A percentile compares a stretch with the other conserved stretches of the same genome.
These are phyloP conservation scores for Bonnemaisonia californica DNA, from an alignment of 31 red algal genomes.

Conservation along the genomic window DNA sequence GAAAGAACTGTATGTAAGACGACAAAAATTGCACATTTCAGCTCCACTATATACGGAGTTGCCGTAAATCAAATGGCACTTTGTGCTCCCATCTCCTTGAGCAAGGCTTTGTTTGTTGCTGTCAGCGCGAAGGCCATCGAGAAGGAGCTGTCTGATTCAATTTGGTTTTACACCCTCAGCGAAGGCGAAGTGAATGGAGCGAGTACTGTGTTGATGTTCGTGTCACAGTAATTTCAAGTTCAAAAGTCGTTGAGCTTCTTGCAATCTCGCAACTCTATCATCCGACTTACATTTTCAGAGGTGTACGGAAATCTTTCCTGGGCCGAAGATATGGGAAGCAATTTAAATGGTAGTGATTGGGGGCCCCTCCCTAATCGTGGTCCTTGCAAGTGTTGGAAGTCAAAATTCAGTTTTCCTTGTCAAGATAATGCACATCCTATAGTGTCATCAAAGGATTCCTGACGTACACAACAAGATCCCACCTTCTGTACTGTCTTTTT, in stretches of 20 bases:
- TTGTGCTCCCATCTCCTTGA: background rate
- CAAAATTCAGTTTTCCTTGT: slow-evolving; percentile 39
- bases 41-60: background rate
- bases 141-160: background rate
- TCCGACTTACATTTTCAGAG: background rate
- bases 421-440: slow-evolving; percentile 76
- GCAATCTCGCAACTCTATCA: background rate
- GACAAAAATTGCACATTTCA: background rate
- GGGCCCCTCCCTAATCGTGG: slow-evolving; percentile 8
- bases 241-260: background rate
- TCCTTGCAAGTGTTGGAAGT: slow-evolving; percentile 9
- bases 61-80: background rate
- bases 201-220: background rate
- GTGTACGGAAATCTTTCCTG: background rate
- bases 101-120: background rate
- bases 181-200: background rate
- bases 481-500: slow-evolving; percentile 64
- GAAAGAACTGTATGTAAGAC: background rate
- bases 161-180: background rate
- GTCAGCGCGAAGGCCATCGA: background rate
- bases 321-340: background rate
- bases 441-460: slow-evolving; percentile 40
- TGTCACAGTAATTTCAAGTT: too few species aligned
- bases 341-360: background rate
- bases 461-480: slow-evolving; percentile 62